These are phyloP conservation scores for Nannizziopsis barbatae DNA, from an alignment of 2,329 filamentous ascomycete genomes.

Conservation along the genomic window DNA sequence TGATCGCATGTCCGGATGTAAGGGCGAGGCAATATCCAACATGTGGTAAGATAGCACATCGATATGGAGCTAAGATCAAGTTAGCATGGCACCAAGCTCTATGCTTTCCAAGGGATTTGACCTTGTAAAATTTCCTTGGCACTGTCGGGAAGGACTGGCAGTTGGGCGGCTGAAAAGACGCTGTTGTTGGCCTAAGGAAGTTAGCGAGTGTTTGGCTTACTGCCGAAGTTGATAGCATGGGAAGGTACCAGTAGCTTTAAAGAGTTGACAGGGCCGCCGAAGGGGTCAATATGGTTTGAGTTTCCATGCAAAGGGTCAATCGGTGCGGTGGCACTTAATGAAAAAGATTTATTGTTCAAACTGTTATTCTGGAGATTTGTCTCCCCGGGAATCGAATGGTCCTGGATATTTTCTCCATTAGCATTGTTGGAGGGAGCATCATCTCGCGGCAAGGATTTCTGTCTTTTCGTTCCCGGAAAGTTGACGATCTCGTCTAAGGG, in stretches of 20 bases:
- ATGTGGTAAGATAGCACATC: constrained; percentile 53
- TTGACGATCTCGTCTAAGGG: constrained; percentile 37
- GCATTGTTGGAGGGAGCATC: not conserved
- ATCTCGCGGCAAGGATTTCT: constrained; percentile 26
- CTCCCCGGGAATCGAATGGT: not conserved
- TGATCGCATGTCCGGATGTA: constrained; percentile 68
- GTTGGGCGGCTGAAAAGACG: constrained; percentile 73
- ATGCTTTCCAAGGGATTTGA: constrained; percentile 25
- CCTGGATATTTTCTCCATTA: not conserved
- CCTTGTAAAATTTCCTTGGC: constrained; percentile 56
- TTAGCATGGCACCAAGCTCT: not conserved
- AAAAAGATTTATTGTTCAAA: not conserved
- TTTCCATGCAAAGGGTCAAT: no score
- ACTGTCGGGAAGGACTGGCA: constrained; percentile 69
- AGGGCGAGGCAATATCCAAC: constrained; percentile 68
- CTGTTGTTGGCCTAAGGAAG: constrained; percentile 62
- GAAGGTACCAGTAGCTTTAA: constrained; percentile 5
- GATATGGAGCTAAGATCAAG: constrained; percentile 46
- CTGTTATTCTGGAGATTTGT: not conserved
- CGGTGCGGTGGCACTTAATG: constrained; percentile 1
- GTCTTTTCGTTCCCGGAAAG: constrained; percentile 37
- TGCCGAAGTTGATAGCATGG: constrained; percentile 10
- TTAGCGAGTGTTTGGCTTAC: no score
- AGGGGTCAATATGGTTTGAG: no score
- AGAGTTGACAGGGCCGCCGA: constrained; percentile 21